These are phyloP conservation scores for Xylaria sp. DNA, from an alignment of 2,329 filamentous ascomycete genomes.

Conservation along the genomic window DNA sequence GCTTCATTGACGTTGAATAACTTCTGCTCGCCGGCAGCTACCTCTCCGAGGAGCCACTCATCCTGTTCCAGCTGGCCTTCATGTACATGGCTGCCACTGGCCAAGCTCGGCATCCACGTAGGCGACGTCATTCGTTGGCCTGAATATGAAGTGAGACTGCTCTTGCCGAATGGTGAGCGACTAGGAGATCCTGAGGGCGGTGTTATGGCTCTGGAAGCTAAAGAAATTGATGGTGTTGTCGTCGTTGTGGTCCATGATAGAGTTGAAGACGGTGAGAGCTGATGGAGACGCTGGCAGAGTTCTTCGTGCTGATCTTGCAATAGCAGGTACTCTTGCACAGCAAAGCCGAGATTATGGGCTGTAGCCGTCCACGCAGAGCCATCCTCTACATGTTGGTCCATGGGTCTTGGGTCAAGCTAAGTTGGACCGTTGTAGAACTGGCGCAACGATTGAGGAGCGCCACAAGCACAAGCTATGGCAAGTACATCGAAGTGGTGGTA, in stretches of 20 bases:
- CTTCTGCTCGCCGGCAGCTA: conserved; percentile 64
- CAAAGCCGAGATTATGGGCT: conserved; percentile 57
- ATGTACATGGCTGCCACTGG: conserved; percentile 19
- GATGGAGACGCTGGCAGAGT: conserved; percentile 62
- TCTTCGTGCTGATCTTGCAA: conserved; percentile 66
- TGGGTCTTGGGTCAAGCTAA: conserved; percentile 8
- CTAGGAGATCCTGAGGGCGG: conserved; percentile 71
- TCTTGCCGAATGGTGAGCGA: conserved; percentile 65
- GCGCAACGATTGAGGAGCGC: conserved; percentile 32
- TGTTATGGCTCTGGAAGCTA: conserved; percentile 52
- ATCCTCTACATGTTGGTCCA: conserved; percentile 25
- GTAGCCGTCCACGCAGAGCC: conserved; percentile 4
- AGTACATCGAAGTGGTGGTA: conserved; percentile 43
- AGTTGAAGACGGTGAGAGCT: conserved; percentile 56
- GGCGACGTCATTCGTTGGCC: conserved; percentile 45
- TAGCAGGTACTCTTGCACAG: conserved; percentile 65
- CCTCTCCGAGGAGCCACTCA: conserved; percentile 60
- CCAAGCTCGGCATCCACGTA: conserved; percentile 37
- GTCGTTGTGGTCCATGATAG: conserved; percentile 32
- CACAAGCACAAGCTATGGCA: conserved; percentile 32
- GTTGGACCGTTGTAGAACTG: neutral
- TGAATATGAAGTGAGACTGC: conserved; percentile 50
- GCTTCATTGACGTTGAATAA: conserved; percentile 68
- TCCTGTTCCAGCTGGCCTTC: conserved; percentile 56
- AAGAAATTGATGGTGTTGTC: neutral